These are phyloP conservation scores for Russula vinacea DNA, from an alignment of 768 basidiomycete species.

Conservation along the genomic window DNA sequence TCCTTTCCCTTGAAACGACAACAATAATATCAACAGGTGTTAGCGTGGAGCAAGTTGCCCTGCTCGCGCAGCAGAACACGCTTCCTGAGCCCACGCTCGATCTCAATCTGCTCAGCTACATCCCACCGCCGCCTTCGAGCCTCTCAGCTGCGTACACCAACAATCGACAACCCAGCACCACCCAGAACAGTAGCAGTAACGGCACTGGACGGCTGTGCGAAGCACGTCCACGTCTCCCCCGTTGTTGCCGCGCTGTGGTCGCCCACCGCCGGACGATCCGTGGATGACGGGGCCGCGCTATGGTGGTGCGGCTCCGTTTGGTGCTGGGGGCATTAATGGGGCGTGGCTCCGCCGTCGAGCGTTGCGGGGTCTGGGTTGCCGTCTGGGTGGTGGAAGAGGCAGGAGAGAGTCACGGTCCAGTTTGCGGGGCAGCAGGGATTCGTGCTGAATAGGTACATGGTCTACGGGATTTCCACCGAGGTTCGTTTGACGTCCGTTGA, in stretches of 20 bases:
- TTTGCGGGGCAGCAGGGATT: conserved; percentile 89
- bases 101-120: conserved; percentile 46
- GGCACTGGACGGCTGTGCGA: background rate
- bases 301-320: conserved; percentile 25
- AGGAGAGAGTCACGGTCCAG: conserved; percentile 66
- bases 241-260: background rate
- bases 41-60: conserved; percentile 78
- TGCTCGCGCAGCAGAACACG: conserved; percentile 70
- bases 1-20: background rate
- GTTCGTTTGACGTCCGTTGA: conserved; percentile 10
- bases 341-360: conserved; percentile 44
- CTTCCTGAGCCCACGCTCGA: conserved; percentile 73
- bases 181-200: too few relatives aligned
- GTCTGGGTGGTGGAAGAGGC: conserved; percentile 82
- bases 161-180: background rate
- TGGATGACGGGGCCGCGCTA: conserved; percentile 20
- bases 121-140: conserved; percentile 46
- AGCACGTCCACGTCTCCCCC: background rate
- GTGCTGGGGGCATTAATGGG: conserved; percentile 27
- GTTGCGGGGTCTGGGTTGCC: conserved; percentile 71
- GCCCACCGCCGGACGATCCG: conserved; percentile 20
- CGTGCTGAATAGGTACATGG: conserved; percentile 80
- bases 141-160: background rate
- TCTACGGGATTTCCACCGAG: conserved; percentile 70
- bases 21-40: conserved; percentile 48